Conservation (phyloP, 2,329 filamentous ascomycete genomes). For the Westerdykella aurantiaca region DNA sequence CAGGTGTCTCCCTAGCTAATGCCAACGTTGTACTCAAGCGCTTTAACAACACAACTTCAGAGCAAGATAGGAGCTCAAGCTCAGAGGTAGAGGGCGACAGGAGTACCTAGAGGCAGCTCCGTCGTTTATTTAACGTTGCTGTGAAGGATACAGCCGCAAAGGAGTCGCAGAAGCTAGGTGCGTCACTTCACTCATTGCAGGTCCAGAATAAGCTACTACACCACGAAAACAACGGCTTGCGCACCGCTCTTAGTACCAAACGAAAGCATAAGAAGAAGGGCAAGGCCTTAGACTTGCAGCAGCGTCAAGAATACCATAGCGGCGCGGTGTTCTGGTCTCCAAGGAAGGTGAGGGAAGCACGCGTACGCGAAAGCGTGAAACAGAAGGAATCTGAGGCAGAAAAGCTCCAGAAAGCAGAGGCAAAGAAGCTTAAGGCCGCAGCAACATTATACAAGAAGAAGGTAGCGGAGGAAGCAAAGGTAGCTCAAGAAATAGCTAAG, state of each 20-base stretch:
- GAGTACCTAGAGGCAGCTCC: conserved; percentile 1
- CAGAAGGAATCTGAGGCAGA: background rate
- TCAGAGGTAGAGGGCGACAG: background rate
- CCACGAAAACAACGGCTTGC: background rate
- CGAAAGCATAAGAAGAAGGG: conserved; percentile 5
- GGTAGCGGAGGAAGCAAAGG: background rate
- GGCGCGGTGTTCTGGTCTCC: conserved; percentile 8
- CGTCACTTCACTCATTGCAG: background rate
- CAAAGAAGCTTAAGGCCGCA: background rate
- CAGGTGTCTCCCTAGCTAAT: conserved; percentile 1
- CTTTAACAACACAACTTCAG: background rate
- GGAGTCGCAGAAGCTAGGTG: background rate
- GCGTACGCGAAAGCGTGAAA: background rate
- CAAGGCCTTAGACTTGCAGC: conserved; percentile 5
- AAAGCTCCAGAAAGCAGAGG: background rate
- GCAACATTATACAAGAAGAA: background rate
- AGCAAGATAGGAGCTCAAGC: background rate
- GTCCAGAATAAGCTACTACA: background rate
- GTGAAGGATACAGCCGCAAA: background rate
- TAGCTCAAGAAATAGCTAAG: no score
- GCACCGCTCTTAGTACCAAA: background rate
- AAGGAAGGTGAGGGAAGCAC: no score
- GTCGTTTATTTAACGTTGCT: conserved; percentile 1
- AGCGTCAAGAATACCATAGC: conserved; percentile 6
- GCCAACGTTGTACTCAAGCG: conserved; percentile 3